phyloP scores from a whole-genome alignment of 495 filamentous ascomycete genomes.

The Aspergillus bertholletiae region DNA sequence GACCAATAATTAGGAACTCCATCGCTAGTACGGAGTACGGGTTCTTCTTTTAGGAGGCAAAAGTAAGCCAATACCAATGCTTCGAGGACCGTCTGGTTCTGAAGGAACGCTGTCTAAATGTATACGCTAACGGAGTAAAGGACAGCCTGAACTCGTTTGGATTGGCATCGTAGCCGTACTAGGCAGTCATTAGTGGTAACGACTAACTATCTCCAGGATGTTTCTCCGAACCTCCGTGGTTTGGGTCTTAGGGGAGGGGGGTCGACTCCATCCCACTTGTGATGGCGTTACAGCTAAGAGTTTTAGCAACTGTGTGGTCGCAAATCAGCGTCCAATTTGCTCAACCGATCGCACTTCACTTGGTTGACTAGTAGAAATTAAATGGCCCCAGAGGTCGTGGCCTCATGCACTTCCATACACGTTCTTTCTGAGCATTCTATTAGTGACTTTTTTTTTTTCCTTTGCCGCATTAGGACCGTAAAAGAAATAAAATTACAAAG shows the following conservation, averaged over 20 bases:
- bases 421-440: conserved; percentile 8
- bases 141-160: neutral
- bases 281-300: conserved; percentile 11
- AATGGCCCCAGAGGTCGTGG: conserved; percentile 9
- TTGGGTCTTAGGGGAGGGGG: conserved; percentile 2
- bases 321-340: conserved; percentile 14
- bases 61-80: neutral
- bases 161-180: neutral
- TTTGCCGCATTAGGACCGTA: neutral
- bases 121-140: neutral
- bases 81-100: neutral
- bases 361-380: conserved; percentile 7
- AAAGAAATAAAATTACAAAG: neutral
- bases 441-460: conserved; percentile 6
- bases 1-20: neutral
- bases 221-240: conserved; percentile 17
- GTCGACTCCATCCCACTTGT: conserved; percentile 1
- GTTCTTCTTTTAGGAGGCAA: neutral
- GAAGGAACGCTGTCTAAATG: neutral
- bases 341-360: conserved; percentile 3
- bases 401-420: conserved; percentile 15
- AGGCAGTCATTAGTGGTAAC: neutral
- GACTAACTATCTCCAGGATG: conserved; percentile 1
- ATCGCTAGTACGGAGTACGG: neutral
- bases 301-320: conserved; percentile 8